These are phyloP conservation scores for Heterobasidion occidentale DNA, from an alignment of 1,284 basidiomycete species.

Conservation along the genomic window DNA sequence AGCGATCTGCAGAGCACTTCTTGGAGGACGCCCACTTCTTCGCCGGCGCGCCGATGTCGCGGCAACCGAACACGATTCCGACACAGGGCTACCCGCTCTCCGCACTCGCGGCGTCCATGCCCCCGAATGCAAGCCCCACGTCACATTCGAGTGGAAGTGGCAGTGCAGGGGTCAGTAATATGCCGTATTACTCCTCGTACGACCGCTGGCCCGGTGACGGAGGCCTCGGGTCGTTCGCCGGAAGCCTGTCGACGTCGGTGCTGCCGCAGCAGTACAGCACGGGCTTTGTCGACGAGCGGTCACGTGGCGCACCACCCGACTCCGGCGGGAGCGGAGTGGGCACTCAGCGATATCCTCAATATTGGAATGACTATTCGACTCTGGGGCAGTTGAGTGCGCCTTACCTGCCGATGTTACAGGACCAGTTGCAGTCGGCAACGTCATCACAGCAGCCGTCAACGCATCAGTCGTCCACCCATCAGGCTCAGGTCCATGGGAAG, in stretches of 20 bases:
- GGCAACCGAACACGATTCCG: neutral
- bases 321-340: slow-evolving; percentile 13
- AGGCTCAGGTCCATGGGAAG: neutral
- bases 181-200: slow-evolving; percentile 29
- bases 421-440: neutral
- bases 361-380: slow-evolving; percentile 55
- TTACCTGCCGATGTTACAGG: slow-evolving; percentile 13
- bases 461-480: neutral
- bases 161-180: slow-evolving; percentile 12
- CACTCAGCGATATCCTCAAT: slow-evolving; percentile 37
- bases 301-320: slow-evolving; percentile 1
- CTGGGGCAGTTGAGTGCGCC: slow-evolving; percentile 46
- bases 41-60: slow-evolving; percentile 2
- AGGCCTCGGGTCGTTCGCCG: slow-evolving; percentile 28
- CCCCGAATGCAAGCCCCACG: neutral
- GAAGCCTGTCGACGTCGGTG: slow-evolving; percentile 52
- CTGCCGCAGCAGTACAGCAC: slow-evolving; percentile 67
- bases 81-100: neutral
- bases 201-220: slow-evolving; percentile 44
- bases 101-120: neutral
- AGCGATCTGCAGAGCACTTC: slow-evolving; percentile 25
- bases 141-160: slow-evolving; percentile 9
- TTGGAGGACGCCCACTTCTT: slow-evolving; percentile 19
- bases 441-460: neutral
- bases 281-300: slow-evolving; percentile 39